These are phyloP conservation scores for Cubamyces sp. DNA, from an alignment of 768 basidiomycete genomes.

Conservation along the genomic window DNA sequence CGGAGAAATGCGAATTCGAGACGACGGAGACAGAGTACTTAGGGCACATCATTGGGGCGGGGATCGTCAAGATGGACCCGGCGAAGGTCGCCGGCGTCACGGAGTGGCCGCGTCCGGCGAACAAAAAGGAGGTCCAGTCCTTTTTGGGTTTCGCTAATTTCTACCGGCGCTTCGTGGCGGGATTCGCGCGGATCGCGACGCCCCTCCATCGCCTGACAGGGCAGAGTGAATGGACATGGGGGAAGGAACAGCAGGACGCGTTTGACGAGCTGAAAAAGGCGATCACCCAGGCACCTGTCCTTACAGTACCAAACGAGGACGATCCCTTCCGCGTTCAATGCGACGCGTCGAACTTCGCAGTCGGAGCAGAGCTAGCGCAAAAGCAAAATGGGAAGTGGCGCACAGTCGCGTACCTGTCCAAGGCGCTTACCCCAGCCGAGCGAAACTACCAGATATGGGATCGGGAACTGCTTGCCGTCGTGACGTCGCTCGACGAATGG, in stretches of 20 bases:
- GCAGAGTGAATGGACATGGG: constrained; percentile 3
- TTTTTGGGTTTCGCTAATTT: constrained; percentile 37
- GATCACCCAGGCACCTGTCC: constrained; percentile 6
- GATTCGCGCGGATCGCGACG: constrained; percentile 32
- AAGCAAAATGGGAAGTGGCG: constrained; percentile 29
- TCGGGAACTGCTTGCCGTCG: constrained; percentile 53
- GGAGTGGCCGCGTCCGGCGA: constrained; percentile 31
- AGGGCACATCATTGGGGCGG: constrained; percentile 33
- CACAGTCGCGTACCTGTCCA: constrained; percentile 40
- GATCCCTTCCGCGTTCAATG: constrained; percentile 24
- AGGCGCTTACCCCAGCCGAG: constrained; percentile 37
- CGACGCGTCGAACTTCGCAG: constrained; percentile 33
- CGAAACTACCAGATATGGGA: constrained; percentile 54
- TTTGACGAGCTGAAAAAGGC: constrained; percentile 8
- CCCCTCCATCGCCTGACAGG: constrained; percentile 21
- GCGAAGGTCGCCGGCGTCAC: constrained; percentile 34
- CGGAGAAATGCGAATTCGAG: constrained; percentile 43
- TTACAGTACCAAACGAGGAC: constrained; percentile 5
- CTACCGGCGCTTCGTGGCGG: constrained; percentile 33
- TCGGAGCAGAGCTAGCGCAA: constrained; percentile 25
- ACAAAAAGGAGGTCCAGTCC: constrained; percentile 22
- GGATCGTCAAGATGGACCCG: constrained; percentile 35
- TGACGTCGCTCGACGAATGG: constrained; percentile 37
- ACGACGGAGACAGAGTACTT: constrained; percentile 35
- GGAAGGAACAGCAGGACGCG: not conserved